These are phyloP conservation scores for Penicillium tannophilum DNA, from an alignment of 495 filamentous ascomycete species.

Conservation along the genomic window DNA sequence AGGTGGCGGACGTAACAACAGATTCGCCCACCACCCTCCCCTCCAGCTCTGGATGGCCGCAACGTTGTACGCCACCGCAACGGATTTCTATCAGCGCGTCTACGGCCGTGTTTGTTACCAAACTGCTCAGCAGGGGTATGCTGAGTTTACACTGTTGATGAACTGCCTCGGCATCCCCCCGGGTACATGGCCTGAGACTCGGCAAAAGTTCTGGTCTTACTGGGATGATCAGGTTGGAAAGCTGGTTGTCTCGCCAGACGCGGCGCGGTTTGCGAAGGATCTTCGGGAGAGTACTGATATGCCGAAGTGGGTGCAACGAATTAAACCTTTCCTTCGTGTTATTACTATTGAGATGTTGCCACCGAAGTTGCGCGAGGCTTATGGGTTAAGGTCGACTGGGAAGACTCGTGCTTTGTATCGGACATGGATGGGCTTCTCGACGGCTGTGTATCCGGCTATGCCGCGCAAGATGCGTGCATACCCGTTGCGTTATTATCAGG, in stretches of 20 bases:
- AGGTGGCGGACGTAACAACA: slow-evolving; percentile 19
- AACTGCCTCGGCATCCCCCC: slow-evolving; percentile 30
- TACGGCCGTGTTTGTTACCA: slow-evolving; percentile 39
- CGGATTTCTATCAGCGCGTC: slow-evolving; percentile 48
- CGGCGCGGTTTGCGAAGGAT: slow-evolving; percentile 37
- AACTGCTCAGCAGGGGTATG: slow-evolving; percentile 39
- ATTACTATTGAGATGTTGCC: slow-evolving; percentile 47
- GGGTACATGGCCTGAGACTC: slow-evolving; percentile 36
- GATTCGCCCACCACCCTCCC: slow-evolving; percentile 28
- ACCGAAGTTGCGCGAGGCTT: slow-evolving; percentile 38
- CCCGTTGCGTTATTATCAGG: slow-evolving; percentile 36
- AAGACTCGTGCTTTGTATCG: slow-evolving; percentile 37
- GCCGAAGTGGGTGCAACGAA: slow-evolving; percentile 37
- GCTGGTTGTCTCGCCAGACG: slow-evolving; percentile 36
- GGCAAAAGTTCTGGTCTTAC: slow-evolving; percentile 42
- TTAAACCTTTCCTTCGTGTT: slow-evolving; percentile 39
- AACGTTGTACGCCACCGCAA: slow-evolving; percentile 44
- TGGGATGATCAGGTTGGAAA: slow-evolving; percentile 41
- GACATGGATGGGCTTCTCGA: slow-evolving; percentile 39
- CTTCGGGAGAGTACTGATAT: slow-evolving; percentile 30
- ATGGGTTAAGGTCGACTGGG: slow-evolving; percentile 39
- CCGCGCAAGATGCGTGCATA: slow-evolving; percentile 34
- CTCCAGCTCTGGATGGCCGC: slow-evolving; percentile 43
- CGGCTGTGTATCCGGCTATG: slow-evolving; percentile 43
- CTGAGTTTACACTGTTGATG: slow-evolving; percentile 38